Percentiles rank a stretch among this genome's conserved stretches.
Conservation (phyloP, 148 eudicot species). For the Fallopia convolvulus region DNA sequence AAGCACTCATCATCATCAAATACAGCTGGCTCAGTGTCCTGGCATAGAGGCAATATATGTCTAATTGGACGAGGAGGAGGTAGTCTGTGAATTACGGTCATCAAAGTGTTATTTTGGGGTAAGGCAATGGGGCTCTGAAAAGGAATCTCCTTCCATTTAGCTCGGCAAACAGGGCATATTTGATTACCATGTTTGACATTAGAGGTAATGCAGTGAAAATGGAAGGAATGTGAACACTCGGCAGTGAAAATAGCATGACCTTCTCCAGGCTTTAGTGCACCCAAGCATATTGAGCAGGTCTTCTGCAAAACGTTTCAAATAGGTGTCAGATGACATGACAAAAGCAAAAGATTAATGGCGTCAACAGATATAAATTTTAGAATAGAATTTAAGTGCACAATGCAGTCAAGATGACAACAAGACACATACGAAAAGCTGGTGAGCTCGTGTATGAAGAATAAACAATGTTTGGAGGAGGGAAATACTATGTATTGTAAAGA, state of each 20-base stretch:
- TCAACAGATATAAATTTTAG: not conserved
- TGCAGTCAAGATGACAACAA: too few species aligned
- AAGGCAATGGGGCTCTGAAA: slow-evolving; percentile 6
- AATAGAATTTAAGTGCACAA: too few species aligned
- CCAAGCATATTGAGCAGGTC: slow-evolving; percentile 32
- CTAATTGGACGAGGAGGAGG: slow-evolving; percentile 21
- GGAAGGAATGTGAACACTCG: slow-evolving; percentile 34
- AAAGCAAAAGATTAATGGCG: not conserved
- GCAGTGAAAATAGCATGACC: slow-evolving; percentile 33
- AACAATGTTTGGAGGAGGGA: too few species aligned
- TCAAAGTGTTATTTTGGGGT: slow-evolving; percentile 17
- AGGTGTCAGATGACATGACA: not conserved
- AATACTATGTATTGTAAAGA: too few species aligned
- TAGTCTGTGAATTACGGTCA: slow-evolving; percentile 24
- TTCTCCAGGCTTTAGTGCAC: slow-evolving; percentile 22
- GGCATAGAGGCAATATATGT: slow-evolving; percentile 10
- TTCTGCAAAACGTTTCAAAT: not conserved
- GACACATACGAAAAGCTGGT: not conserved
- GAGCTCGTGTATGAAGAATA: not conserved
- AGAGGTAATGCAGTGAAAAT: slow-evolving; percentile 26
- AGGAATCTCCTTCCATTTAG: slow-evolving; percentile 33
- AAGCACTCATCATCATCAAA: slow-evolving; percentile 12
- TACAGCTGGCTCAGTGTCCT: slow-evolving; percentile 10
- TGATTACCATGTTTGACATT: slow-evolving; percentile 34
- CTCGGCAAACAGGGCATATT: slow-evolving; percentile 32